Evolutionary conservation across 345 rosid species (phyloP), one percentile per base, ranked within the genome.

Genomic region (Dipteronia dyeriana): DNA sequence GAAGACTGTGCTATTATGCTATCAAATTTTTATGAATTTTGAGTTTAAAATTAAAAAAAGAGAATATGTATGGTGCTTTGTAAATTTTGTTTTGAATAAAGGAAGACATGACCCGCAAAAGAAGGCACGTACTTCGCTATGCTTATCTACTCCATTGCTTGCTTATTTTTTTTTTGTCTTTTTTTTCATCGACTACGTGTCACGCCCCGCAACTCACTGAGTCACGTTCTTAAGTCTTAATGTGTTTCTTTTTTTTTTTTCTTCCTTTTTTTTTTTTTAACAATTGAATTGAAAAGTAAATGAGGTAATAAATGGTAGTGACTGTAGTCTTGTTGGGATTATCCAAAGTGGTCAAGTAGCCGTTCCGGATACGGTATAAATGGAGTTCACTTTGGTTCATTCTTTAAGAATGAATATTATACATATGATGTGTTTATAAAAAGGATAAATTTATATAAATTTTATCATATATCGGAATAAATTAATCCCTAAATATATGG

Each of bases 51-150:
- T 62, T 1, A 23, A 56, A 47, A 68, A 74, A 66, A 61, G 43
- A 3, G 70, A 72, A 73, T 54, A 9, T 51, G 82, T 62, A 29
- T 75, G 68, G 61, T 79, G 66, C 43, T 51, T 61, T 4, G 9
- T 10, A 63, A 16, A 19, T 62, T 54, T 75, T 54, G 45, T 47
- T 62, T 57, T 13, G 47, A 38, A 71, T 26, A 57, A 64, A 68
- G 77, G 78, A 77, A 69, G 79, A 79, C 85, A 75, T 16, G 70
- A 70, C 79, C 83, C 72, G 70, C 26, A 57, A 74, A 82, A 78
- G 76, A 78, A 76, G 81, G 65, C 83, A 74, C 54, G 31, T 75
- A 14, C 7, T 67, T 41, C 70, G 64, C 11, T 11, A 11, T 5
- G 10, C 38, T 34, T 26, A 34, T 20, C n/a, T 16, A 0, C 9